Percentiles rank a stretch among this genome's conserved stretches.
These are phyloP conservation scores for Elaeagnus macrophylla DNA, from an alignment of 306 rosid genomes.

Conservation along the genomic window DNA sequence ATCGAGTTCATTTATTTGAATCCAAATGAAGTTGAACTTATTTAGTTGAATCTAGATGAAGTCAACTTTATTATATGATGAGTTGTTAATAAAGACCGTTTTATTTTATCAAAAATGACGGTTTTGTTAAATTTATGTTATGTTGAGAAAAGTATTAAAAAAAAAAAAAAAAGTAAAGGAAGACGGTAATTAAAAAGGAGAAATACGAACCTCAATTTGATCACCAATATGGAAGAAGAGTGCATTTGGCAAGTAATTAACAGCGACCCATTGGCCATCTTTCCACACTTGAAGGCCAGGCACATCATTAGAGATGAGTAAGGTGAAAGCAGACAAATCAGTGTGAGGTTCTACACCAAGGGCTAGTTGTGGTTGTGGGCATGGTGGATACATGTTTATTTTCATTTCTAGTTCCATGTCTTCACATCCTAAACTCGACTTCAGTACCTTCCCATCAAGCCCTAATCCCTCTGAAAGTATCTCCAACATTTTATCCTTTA, in stretches of 20 bases:
- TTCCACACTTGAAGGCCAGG: slow-evolving; percentile 57
- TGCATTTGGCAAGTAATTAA: slow-evolving; percentile 34
- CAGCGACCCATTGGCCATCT: slow-evolving; percentile 39
- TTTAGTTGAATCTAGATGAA: too few species aligned
- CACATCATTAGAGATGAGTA: slow-evolving; percentile 49
- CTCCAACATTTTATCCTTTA: slow-evolving; percentile 30
- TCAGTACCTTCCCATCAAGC: slow-evolving; percentile 33
- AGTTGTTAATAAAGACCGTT: too few species aligned
- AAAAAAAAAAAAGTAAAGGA: background rate
- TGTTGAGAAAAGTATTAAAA: too few species aligned
- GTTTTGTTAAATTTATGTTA: too few species aligned
- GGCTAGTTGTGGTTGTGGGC: slow-evolving; percentile 63
- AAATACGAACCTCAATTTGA: slow-evolving; percentile 41
- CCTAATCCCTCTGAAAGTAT: slow-evolving; percentile 48
- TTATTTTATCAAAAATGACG: too few species aligned
- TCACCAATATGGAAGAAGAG: slow-evolving; percentile 53
- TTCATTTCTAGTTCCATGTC: slow-evolving; percentile 53
- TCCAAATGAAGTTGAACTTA: too few species aligned
- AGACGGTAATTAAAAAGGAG: too few species aligned
- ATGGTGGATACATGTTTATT: slow-evolving; percentile 68
- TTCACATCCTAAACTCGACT: slow-evolving; percentile 33
- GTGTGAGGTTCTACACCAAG: slow-evolving; percentile 73
- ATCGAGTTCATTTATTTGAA: too few species aligned
- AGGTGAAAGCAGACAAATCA: slow-evolving; percentile 58
- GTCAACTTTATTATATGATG: too few species aligned